Evolutionary conservation across 2,329 filamentous ascomycete genomes (phyloP), one percentile per base, ranked within the genome.

Genomic region (Phyllosticta paracitricarpa): DNA sequence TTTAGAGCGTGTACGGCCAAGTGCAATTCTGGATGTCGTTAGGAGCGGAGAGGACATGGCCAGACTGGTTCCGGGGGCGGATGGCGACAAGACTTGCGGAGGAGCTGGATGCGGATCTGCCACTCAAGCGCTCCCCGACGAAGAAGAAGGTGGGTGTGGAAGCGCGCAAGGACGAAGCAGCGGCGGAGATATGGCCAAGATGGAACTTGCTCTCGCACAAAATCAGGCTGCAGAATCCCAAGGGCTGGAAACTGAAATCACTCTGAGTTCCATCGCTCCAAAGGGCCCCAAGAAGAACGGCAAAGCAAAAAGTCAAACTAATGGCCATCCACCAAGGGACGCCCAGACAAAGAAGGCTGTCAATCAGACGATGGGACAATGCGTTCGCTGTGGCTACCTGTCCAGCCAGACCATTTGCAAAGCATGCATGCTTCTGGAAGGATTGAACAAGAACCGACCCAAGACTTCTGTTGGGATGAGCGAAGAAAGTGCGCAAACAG

Each of bases 1-100:
- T 67, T 78, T 99, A 33, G 94, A 99, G 75, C 89, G 89, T 67
- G 90, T 99, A 7, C 83, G 94, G 2, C 93, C 94, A 1, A 97
- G 92, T 69, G 92, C 93, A 3, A 97, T 99, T 58, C 72, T 99
- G 61, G 94, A 99, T 71, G 91, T 99, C 59, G 93, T 99, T 28
- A 83, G 89, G 62, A 97, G 92, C 70, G 94, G 94, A 48, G 93
- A 97, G 73, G 94, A 97, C 66, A 96, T 99, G 89, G 93, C 91
- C 9, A 85, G 84, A 62, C 78, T 97, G n/a, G 89, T 94, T 0
- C 89, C 89, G 0, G 79, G 69, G 54, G 66, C 79, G 14, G 80
- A 82, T 61, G 68, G 78, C 72, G 65, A 72, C 69, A 70, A 73
- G 10, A 66, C 71, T 9, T 70, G 69, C 64, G 66, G 71, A 52